Evolutionary conservation across 2,329 filamentous ascomycete species (phyloP).

Genomic region (Aspergillus pseudoterreus): DNA sequence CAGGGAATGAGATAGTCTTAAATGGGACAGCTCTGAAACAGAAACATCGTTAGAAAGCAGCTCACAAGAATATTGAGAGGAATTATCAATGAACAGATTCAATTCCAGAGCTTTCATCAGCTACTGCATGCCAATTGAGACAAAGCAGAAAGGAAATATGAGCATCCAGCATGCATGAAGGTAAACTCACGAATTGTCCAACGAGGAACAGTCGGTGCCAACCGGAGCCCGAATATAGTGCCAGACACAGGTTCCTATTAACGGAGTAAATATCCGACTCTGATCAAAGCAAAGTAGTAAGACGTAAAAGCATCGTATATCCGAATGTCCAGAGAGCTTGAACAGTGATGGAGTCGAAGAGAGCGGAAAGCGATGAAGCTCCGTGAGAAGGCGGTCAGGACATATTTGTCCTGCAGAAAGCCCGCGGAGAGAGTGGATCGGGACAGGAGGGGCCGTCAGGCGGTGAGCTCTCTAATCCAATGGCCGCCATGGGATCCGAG

Average conservation of each 20-base stretch:
- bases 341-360: background rate
- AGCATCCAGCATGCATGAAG: no score
- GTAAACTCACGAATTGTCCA: no score
- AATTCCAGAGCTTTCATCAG: background rate
- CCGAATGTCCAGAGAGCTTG: background rate
- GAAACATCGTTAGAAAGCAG: background rate
- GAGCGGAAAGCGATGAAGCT: background rate
- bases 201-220: no score
- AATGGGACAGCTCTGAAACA: background rate
- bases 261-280: no score
- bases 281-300: background rate
- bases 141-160: no score
- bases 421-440: background rate
- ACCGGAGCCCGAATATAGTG: no score
- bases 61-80: background rate
- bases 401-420: conserved; percentile 11
- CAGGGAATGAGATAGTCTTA: no score
- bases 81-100: background rate
- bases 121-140: no score
- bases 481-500: background rate
- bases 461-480: conserved; percentile 2
- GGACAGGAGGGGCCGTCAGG: conserved; percentile 7
- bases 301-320: background rate
- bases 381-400: conserved; percentile 8
- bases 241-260: no score